phyloP scores from a whole-genome alignment of 306 rosid genomes.

The Astragalus glycyphyllos region DNA sequence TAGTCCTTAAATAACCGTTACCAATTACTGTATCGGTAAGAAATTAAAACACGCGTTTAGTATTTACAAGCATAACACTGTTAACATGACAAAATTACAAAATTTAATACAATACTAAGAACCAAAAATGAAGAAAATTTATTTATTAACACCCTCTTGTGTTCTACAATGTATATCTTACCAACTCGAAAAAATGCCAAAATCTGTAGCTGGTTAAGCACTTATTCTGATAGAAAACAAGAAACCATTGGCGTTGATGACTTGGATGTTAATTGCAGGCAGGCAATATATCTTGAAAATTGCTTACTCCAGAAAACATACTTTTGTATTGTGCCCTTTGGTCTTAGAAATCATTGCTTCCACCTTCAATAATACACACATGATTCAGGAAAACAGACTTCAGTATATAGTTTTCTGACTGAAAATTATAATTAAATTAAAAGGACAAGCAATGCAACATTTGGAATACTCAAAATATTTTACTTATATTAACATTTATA shows the following conservation, averaged over 20 bases:
- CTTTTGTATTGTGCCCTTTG: slow-evolving; percentile 22
- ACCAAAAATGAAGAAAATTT: slow-evolving; percentile 15
- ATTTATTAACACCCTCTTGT: slow-evolving; percentile 34
- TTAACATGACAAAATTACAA: slow-evolving; percentile 2
- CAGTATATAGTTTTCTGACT: slow-evolving; percentile 23
- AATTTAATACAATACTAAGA: slow-evolving; percentile 17
- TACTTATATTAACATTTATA: too few species aligned
- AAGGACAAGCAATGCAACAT: slow-evolving; percentile 5
- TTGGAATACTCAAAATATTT: background rate
- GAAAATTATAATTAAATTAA: slow-evolving; percentile 26
- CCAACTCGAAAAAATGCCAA: slow-evolving; percentile 45
- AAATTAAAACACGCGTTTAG: slow-evolving; percentile 31
- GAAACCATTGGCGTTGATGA: background rate
- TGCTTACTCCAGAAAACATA: slow-evolving; percentile 33
- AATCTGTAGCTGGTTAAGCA: slow-evolving; percentile 36
- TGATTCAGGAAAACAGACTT: slow-evolving; percentile 26
- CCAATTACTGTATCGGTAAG: background rate
- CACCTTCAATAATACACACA: slow-evolving; percentile 18
- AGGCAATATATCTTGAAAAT: background rate
- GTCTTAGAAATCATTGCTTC: slow-evolving; percentile 30
- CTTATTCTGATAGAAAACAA: slow-evolving; percentile 35
- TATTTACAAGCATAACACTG: slow-evolving; percentile 21
- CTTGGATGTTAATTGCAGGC: background rate
- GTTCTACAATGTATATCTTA: slow-evolving; percentile 32
- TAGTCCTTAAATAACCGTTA: background rate